These are phyloP conservation scores for Neolentinus lepideus DNA, from an alignment of 1,284 basidiomycete genomes.

Conservation along the genomic window DNA sequence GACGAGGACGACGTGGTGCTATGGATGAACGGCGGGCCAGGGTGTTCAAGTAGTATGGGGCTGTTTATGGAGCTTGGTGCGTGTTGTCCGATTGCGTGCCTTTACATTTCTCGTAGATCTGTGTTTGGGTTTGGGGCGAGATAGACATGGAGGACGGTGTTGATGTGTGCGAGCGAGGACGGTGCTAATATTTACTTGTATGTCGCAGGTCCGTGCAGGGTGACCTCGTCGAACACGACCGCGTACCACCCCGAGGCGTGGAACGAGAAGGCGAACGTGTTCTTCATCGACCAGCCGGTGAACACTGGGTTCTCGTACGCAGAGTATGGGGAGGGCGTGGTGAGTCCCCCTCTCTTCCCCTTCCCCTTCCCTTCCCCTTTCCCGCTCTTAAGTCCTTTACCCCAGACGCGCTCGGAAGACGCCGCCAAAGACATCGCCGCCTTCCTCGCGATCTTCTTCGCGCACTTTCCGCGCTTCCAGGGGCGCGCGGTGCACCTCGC, in stretches of 20 bases:
- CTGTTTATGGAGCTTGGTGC: conserved; percentile 61
- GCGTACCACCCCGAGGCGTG: conserved; percentile 54
- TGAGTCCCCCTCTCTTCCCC: conserved; percentile 26
- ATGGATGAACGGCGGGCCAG: conserved; percentile 62
- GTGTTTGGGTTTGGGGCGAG: too few relatives aligned
- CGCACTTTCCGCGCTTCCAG: conserved; percentile 30
- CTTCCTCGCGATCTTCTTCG: conserved; percentile 37
- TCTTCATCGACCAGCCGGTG: conserved; percentile 65
- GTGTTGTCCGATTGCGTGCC: neutral
- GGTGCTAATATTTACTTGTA: neutral
- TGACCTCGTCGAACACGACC: conserved; percentile 33
- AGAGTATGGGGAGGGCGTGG: conserved; percentile 58
- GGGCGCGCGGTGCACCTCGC: conserved; percentile 34
- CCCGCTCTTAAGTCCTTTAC: conserved; percentile 4
- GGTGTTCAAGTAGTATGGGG: conserved; percentile 47
- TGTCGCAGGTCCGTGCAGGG: conserved; percentile 40
- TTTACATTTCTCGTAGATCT: too few relatives aligned
- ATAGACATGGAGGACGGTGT: too few relatives aligned
- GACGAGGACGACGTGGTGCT: conserved; percentile 58
- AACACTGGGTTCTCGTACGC: conserved; percentile 71
- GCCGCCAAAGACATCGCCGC: conserved; percentile 36
- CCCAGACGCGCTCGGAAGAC: conserved; percentile 25
- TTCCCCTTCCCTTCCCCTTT: too few relatives aligned
- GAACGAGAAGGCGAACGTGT: conserved; percentile 64
- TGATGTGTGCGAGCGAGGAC: too few relatives aligned